Base-by-base conservation (phyloP, 257 asterid species). In the Fraxinus cuspidata region DNA sequence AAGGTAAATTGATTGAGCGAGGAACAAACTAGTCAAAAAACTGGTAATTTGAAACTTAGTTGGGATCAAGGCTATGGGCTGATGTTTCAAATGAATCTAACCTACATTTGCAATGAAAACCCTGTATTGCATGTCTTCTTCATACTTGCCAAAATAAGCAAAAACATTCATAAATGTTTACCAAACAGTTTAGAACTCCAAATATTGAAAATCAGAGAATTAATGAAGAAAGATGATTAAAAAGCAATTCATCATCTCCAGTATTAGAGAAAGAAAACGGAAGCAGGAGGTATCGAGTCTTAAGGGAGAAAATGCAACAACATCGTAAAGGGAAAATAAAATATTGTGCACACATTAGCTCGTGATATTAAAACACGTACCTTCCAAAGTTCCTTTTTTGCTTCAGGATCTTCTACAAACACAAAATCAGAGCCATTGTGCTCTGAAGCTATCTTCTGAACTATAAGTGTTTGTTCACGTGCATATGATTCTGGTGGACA, bases 301-400 rank as follows among this genome's bases (percentile, higher is more conserved):
- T 7, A 8, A n/a, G 25, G 15, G 32, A 3, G 27, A 34, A 18
- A 23, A 69, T 18, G 47, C 19, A 3, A 70, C 31, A n/a, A 70
- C 19, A 35, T 19, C 0, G n/a, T 13, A 3, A 12, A 44, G 5
- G 53, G 53, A 70, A 44, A 70, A 27, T 13, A 34, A 70, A 12
- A 3, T 27, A 70, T 1, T 23, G 25, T 13, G 13, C 21, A 27
- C 47, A 19, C 63, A 53, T 53, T n/a, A 9, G 63, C 25, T 53
- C 11, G 1, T 53, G 63, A 76, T 18, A 56, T 81, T 74, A 63
- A 16, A 38, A 13, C 31, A 19, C 73, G 56, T 75, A 93, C 97
- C 96, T 87, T 95, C 99, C 99, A 95, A 56, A 95, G 94, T 83
- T 95, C 99, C 82, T 86, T 90, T 83, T 95, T 95, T 0, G 89